phyloP scores from a whole-genome alignment of 2,329 filamentous ascomycete genomes.

The Aspergillus clavatus region DNA sequence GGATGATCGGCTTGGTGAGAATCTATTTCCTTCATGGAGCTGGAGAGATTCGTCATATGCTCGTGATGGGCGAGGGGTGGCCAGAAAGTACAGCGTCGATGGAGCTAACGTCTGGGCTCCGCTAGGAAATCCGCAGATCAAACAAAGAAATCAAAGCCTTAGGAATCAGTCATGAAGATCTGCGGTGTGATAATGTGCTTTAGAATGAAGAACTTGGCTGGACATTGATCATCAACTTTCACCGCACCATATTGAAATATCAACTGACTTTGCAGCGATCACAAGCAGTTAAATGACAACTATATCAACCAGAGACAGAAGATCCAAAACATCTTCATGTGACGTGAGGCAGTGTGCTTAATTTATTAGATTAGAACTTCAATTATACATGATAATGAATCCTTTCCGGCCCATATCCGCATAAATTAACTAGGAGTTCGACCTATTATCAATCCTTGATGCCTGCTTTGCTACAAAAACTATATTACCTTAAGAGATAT shows the following conservation, averaged over 20 bases:
- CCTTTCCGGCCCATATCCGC: no score
- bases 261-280: conserved; percentile 4
- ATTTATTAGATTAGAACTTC: no score
- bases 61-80: conserved; percentile 27
- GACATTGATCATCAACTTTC: conserved; percentile 24
- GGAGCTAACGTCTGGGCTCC: conserved; percentile 3
- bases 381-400: no score
- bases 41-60: conserved; percentile 27
- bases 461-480: no score
- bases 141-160: conserved; percentile 13
- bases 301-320: conserved; percentile 2
- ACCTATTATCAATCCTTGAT: no score
- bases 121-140: conserved; percentile 4
- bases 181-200: conserved; percentile 18
- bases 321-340: conserved; percentile 6
- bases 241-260: conserved; percentile 12
- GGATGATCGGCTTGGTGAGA: conserved; percentile 20
- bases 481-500: no score
- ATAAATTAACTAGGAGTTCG: no score
- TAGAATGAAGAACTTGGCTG: conserved; percentile 21
- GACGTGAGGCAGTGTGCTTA: no score
- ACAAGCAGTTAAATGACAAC: conserved; percentile 1
- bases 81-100: conserved; percentile 9
- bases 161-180: conserved; percentile 17
- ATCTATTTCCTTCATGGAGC: conserved; percentile 27